Conservation (phyloP, 805 yeast genomes). For the Candida orba region DNA sequence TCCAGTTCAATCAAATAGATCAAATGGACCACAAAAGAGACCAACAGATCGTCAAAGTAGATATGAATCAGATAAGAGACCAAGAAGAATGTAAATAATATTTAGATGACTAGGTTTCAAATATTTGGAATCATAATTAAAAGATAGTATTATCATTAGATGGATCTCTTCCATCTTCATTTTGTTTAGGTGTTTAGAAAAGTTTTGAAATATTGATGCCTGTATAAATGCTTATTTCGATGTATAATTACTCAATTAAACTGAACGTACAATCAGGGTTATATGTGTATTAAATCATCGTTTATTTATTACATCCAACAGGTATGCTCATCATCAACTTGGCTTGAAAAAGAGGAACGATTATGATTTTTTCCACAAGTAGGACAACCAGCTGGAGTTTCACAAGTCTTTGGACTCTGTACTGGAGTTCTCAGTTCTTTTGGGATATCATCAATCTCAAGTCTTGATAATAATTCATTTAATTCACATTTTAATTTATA, state of each 20-base stretch:
- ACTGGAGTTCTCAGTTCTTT: slow-evolving; percentile 3
- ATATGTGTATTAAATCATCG: no score
- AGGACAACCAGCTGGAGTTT: background rate
- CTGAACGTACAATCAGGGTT: no score
- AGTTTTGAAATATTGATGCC: no score
- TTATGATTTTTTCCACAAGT: background rate
- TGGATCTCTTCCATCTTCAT: no score
- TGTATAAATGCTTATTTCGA: no score
- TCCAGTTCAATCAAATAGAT: background rate
- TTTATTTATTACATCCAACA: no score
- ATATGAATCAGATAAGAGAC: slow-evolving; percentile 7
- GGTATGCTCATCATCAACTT: no score
- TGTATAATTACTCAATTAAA: no score
- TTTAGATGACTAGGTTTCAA: no score
- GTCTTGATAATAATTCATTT: background rate
- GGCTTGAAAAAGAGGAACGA: no score
- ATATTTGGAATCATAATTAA: background rate
- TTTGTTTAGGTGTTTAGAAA: no score
- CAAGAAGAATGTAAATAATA: slow-evolving; percentile 5
- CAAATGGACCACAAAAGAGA: slow-evolving; percentile 2
- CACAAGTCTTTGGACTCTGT: background rate
- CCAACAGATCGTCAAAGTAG: slow-evolving; percentile 1
- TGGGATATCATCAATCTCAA: slow-evolving; percentile 5
- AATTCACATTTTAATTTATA: slow-evolving; percentile 21
- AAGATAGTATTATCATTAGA: no score